A percentile compares a stretch with the other conserved stretches of the same genome.
These are phyloP conservation scores for Guadua angustifolia DNA, from an alignment of 176 grass and related monocot genomes.

Conservation along the genomic window DNA sequence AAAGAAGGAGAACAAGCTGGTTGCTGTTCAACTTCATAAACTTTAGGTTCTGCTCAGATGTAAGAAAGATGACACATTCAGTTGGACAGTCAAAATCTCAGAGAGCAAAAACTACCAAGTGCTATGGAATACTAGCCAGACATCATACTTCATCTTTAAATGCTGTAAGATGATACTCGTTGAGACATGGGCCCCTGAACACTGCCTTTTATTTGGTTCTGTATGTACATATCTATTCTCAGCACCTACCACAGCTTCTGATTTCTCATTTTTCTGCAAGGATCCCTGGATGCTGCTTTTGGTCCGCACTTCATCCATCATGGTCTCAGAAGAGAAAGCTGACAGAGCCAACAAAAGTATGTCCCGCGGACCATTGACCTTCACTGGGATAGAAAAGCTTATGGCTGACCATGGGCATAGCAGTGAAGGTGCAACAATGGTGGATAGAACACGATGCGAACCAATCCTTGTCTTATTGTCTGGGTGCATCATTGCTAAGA, in stretches of 20 bases:
- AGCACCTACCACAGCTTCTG: conserved; percentile 40
- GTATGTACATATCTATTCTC: conserved; percentile 43
- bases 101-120: not conserved
- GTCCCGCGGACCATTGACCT: conserved; percentile 52
- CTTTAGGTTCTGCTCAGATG: conserved; percentile 56
- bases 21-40: conserved; percentile 80
- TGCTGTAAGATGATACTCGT: conserved; percentile 9
- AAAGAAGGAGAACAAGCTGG: conserved; percentile 87
- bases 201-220: conserved; percentile 42
- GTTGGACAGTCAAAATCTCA: not conserved
- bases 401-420: conserved; percentile 77
- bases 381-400: conserved; percentile 60
- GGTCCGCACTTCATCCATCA: conserved; percentile 43
- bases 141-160: conserved; percentile 56
- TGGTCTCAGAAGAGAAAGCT: conserved; percentile 66
- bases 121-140: conserved; percentile 16
- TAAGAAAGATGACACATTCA: conserved; percentile 43
- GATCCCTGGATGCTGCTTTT: conserved; percentile 45
- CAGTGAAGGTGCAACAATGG: conserved; percentile 62
- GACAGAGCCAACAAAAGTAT: conserved; percentile 71
- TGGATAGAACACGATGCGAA: conserved; percentile 80
- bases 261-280: conserved; percentile 40
- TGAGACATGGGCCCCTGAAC: conserved; percentile 34
- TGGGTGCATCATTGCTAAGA: conserved; percentile 84
- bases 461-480: conserved; percentile 91